These are phyloP conservation scores for Pterula multifida DNA, from an alignment of 1,284 basidiomycete genomes.

Conservation along the genomic window DNA sequence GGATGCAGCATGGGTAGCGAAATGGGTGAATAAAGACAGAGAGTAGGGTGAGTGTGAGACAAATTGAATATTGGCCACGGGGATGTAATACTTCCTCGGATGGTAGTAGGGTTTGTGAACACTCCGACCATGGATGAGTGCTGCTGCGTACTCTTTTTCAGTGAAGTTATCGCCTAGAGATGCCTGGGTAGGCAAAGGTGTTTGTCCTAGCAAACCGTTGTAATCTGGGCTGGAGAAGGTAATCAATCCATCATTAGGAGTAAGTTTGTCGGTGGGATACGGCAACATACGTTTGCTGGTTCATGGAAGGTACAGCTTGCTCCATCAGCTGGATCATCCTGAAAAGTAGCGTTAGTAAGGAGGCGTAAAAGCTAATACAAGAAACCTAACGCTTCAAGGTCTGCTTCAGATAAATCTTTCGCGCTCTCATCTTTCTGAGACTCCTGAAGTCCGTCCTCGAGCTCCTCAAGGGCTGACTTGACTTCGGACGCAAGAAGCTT, in stretches of 20 bases:
- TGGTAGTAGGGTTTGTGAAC: conserved; percentile 41
- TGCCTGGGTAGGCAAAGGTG: neutral
- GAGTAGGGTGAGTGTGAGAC: conserved; percentile 61
- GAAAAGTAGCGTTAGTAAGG: neutral
- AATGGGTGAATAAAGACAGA: conserved; percentile 77
- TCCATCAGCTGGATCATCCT: neutral
- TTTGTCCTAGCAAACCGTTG: neutral
- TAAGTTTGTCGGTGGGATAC: too few species aligned
- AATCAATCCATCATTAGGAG: too few species aligned
- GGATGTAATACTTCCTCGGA: conserved; percentile 57
- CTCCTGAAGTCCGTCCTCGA: neutral
- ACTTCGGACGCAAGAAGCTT: neutral
- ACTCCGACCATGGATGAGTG: conserved; percentile 47
- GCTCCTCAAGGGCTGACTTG: neutral
- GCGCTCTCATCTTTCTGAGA: neutral
- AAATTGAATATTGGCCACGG: conserved; percentile 78
- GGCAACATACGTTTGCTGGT: neutral
- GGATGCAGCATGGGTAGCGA: conserved; percentile 75
- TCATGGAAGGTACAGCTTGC: neutral
- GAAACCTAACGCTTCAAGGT: neutral
- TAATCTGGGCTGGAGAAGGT: neutral
- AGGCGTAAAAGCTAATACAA: neutral
- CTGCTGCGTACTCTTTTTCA: conserved; percentile 37
- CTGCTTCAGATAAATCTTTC: neutral
- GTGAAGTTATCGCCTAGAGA: conserved; percentile 6